These are phyloP conservation scores for Aspergillus persii DNA, from an alignment of 2,329 filamentous ascomycete species.

Conservation along the genomic window DNA sequence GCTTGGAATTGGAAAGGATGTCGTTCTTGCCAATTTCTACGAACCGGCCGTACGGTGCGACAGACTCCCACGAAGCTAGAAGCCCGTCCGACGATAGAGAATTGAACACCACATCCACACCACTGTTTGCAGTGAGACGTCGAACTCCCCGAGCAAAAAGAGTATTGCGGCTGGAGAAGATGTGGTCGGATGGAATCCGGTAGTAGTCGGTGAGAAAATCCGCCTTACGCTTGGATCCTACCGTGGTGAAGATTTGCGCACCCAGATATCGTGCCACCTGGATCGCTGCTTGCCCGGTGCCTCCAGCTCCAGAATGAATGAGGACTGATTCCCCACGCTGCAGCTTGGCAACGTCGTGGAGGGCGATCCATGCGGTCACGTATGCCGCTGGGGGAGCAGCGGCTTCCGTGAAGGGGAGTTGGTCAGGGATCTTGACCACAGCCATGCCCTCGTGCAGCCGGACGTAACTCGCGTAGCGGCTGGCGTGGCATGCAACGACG, in stretches of 20 bases:
- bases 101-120: conserved; percentile 29
- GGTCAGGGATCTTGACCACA: background rate
- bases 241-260: conserved; percentile 26
- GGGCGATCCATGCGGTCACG: conserved; percentile 17
- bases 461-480: conserved; percentile 25
- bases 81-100: conserved; percentile 25
- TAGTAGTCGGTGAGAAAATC: conserved; percentile 23
- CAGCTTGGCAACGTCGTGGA: conserved; percentile 18
- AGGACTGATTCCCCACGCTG: conserved; percentile 20
- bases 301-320: conserved; percentile 29
- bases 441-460: conserved; percentile 10
- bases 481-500: conserved; percentile 28
- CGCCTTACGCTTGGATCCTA: conserved; percentile 24
- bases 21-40: conserved; percentile 17
- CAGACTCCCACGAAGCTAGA: conserved; percentile 22
- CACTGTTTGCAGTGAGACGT: conserved; percentile 15
- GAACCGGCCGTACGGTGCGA: conserved; percentile 26
- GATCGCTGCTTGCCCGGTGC: conserved; percentile 29
- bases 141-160: conserved; percentile 20
- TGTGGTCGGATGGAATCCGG: conserved; percentile 20
- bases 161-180: conserved; percentile 25
- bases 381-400: background rate
- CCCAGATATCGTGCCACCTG: conserved; percentile 22
- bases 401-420: background rate
- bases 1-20: background rate